These are phyloP conservation scores for Yamadazyma takamatsuzukensis DNA, from an alignment of 805 yeast genomes.

Conservation along the genomic window DNA sequence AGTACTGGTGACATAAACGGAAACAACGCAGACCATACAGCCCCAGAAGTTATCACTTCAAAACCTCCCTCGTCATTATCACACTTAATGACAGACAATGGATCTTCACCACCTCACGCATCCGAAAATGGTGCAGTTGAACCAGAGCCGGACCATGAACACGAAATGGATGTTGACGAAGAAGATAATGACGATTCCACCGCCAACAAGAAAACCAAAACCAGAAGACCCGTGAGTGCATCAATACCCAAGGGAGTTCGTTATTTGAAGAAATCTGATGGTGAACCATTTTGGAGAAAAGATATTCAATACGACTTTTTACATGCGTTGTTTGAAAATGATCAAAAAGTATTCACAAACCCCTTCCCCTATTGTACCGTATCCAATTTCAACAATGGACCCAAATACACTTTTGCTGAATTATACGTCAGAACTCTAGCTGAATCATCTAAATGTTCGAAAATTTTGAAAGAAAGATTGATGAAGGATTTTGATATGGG, in stretches of 20 bases:
- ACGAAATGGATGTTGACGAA: slow-evolving; percentile 12
- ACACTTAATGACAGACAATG: too few relatives aligned
- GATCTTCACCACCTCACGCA: too few relatives aligned
- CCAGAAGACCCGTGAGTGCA: slow-evolving; percentile 13
- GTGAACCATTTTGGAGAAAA: slow-evolving; percentile 84
- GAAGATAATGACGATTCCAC: slow-evolving; percentile 13
- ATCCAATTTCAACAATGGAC: slow-evolving; percentile 31
- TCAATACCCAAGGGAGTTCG: slow-evolving; percentile 36
- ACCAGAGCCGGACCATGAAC: slow-evolving; percentile 6
- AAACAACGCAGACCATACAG: slow-evolving; percentile 5
- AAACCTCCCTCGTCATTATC: not conserved
- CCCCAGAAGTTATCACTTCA: not conserved
- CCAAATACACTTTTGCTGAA: slow-evolving; percentile 73
- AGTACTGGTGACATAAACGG: slow-evolving; percentile 4
- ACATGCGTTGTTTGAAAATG: slow-evolving; percentile 58
- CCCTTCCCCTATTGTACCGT: slow-evolving; percentile 45
- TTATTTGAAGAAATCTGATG: slow-evolving; percentile 83
- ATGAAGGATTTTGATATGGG: slow-evolving; percentile 59
- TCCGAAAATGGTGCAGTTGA: slow-evolving; percentile 7
- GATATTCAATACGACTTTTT: slow-evolving; percentile 87
- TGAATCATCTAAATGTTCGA: slow-evolving; percentile 78
- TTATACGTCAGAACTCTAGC: slow-evolving; percentile 79
- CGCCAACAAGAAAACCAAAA: slow-evolving; percentile 16
- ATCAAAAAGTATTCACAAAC: slow-evolving; percentile 64
- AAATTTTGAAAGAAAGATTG: slow-evolving; percentile 74